Evolutionary conservation across 306 rosid genomes (phyloP).

Genomic region (Fragaria ananassa): DNA sequence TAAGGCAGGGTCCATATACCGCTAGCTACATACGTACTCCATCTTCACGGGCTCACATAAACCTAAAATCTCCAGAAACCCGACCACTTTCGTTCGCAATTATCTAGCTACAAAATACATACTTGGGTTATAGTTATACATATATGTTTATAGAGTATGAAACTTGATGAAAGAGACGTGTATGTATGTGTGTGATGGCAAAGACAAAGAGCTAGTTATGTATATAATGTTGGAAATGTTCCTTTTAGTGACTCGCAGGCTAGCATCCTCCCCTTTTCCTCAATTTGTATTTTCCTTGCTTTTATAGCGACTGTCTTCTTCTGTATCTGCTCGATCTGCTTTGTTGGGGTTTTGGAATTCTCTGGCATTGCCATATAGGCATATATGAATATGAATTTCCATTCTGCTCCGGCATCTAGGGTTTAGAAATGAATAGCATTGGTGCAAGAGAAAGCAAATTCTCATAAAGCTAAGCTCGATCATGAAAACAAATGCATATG

Average conservation of each 20-base stretch:
- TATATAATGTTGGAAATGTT: background rate
- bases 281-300: slow-evolving; percentile 17
- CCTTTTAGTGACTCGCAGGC: background rate
- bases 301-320: slow-evolving; percentile 19
- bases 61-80: background rate
- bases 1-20: background rate
- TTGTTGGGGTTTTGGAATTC: background rate
- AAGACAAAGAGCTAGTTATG: background rate
- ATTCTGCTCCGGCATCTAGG: background rate
- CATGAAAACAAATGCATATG: background rate
- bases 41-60: background rate
- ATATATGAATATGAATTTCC: background rate
- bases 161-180: background rate
- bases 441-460: slow-evolving; percentile 33
- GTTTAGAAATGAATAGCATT: background rate
- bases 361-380: background rate
- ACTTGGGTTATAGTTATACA: background rate
- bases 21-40: background rate
- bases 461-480: background rate
- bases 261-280: background rate
- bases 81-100: background rate
- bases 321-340: background rate
- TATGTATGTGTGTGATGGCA: background rate
- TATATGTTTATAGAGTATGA: background rate
- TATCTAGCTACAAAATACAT: background rate